Percentiles rank a stretch among this genome's conserved stretches.
These are phyloP conservation scores for Pseudonectria buxi DNA, from an alignment of 2,329 filamentous ascomycete species.

Conservation along the genomic window DNA sequence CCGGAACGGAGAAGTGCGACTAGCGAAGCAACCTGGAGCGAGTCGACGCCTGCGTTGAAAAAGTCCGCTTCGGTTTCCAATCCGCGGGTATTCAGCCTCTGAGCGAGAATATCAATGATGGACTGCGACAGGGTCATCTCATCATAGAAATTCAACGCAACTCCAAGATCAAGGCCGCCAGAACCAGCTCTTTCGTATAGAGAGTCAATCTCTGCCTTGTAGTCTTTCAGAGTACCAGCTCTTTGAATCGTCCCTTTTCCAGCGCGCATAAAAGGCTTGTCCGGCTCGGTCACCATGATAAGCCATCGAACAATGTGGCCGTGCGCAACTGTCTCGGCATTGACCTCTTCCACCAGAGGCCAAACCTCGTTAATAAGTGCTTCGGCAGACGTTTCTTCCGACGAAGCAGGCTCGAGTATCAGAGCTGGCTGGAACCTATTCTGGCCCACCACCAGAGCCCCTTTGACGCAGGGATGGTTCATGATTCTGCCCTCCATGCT, in stretches of 20 bases:
- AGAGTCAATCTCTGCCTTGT: constrained; percentile 36
- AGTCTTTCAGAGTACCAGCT: constrained; percentile 31
- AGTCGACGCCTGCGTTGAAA: no score
- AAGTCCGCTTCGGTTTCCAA: no score
- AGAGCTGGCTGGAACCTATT: constrained; percentile 40
- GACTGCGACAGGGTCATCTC: no score
- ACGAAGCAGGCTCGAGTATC: constrained; percentile 38
- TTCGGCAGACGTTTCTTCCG: constrained; percentile 12
- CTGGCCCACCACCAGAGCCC: constrained; percentile 39
- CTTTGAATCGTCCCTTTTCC: constrained; percentile 42
- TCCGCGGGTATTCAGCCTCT: no score
- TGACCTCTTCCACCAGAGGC: constrained; percentile 36
- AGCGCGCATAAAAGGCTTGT: constrained; percentile 37
- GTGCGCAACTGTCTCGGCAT: constrained; percentile 38
- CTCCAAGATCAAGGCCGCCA: no score
- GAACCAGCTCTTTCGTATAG: constrained; percentile 24
- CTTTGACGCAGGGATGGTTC: constrained; percentile 32
- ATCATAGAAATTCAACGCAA: no score
- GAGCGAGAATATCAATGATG: no score
- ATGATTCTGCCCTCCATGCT: constrained; percentile 35
- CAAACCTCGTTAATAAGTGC: constrained; percentile 36
- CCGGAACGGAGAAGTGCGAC: no score
- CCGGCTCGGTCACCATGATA: constrained; percentile 30
- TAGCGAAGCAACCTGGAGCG: no score
- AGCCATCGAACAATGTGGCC: constrained; percentile 37